These are phyloP conservation scores for Hymenoscyphus occultus DNA, from an alignment of 2,329 filamentous ascomycete genomes.

Conservation along the genomic window DNA sequence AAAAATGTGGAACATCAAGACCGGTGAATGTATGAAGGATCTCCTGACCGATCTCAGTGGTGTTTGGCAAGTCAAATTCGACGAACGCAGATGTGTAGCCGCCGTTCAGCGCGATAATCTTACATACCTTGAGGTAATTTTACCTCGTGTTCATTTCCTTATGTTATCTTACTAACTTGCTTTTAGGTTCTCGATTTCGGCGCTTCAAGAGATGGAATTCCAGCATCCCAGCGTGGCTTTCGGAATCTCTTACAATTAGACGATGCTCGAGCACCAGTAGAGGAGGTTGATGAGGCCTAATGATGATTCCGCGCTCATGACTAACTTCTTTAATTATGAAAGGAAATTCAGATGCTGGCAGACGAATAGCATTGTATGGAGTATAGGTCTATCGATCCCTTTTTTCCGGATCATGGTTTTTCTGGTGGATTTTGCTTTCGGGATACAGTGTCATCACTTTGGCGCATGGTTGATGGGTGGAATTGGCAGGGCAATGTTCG, in stretches of 20 bases:
- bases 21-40: constrained; percentile 88
- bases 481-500: background rate
- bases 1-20: constrained; percentile 98
- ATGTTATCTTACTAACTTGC: constrained; percentile 36
- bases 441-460: constrained; percentile 7
- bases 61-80: constrained; percentile 99
- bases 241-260: constrained; percentile 56
- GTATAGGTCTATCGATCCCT: constrained; percentile 6
- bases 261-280: constrained; percentile 21
- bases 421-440: constrained; percentile 10
- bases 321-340: constrained; percentile 11
- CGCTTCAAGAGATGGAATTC: constrained; percentile 82
- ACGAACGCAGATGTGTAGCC: constrained; percentile 90
- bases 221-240: constrained; percentile 71
- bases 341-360: background rate
- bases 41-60: constrained; percentile 88
- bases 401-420: constrained; percentile 14
- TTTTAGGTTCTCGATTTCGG: constrained; percentile 95
- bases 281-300: constrained; percentile 25
- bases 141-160: constrained; percentile 6
- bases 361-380: constrained; percentile 9
- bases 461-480: background rate
- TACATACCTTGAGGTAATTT: constrained; percentile 90
- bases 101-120: constrained; percentile 89
- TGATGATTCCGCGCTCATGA: constrained; percentile 15